Conservation (phyloP, 2,329 filamentous ascomycete genomes). For the Colletotrichum sp. region DNA sequence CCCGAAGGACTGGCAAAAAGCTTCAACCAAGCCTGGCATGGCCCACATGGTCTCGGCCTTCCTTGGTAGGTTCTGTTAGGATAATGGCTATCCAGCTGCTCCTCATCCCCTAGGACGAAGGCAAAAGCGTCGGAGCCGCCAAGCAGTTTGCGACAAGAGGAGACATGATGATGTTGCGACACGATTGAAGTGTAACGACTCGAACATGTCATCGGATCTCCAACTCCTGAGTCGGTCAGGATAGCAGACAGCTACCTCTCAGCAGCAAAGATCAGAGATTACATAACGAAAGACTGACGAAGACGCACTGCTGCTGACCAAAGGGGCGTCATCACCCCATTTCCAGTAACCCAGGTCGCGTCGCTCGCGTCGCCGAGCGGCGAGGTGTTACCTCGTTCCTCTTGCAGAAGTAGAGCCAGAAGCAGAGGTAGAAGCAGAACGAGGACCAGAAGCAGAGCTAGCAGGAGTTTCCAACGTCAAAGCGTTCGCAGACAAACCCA, state of each 20-base stretch:
- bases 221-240: neutral
- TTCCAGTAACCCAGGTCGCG: neutral
- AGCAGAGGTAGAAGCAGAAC: neutral
- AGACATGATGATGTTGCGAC: neutral
- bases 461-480: conserved; percentile 6
- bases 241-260: neutral
- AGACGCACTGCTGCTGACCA: neutral
- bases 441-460: neutral
- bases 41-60: neutral
- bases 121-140: neutral
- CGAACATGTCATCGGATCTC: neutral
- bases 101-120: neutral
- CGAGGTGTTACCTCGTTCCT: neutral
- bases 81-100: neutral
- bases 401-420: neutral
- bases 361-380: neutral
- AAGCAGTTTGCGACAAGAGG: neutral
- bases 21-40: neutral
- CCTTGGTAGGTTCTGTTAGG: neutral
- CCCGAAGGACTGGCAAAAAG: neutral
- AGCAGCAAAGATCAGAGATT: neutral
- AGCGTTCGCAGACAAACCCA: conserved; percentile 17
- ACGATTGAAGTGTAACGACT: neutral
- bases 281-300: neutral
- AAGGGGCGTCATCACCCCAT: neutral